A percentile compares a stretch with the other conserved stretches of the same genome.
phyloP scores from a whole-genome alignment of 2,329 filamentous ascomycete species.

The Talaromyces sp. region DNA sequence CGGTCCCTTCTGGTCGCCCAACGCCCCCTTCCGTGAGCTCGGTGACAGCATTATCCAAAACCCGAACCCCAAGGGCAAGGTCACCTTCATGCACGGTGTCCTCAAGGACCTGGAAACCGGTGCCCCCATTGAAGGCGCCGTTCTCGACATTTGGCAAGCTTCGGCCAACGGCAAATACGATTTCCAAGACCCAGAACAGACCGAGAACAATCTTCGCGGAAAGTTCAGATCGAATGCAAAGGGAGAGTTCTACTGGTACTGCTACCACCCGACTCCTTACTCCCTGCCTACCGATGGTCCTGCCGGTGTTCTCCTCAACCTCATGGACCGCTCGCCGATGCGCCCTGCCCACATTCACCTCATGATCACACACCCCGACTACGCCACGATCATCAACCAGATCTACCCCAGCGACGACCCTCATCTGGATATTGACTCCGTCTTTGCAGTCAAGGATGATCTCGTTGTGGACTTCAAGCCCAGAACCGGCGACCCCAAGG shows the following conservation, averaged over 20 bases:
- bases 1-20: constrained; percentile 71
- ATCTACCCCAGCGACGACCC: constrained; percentile 56
- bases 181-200: constrained; percentile 67
- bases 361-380: constrained; percentile 51
- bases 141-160: constrained; percentile 75
- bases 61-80: background rate
- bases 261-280: constrained; percentile 68
- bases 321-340: constrained; percentile 56
- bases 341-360: constrained; percentile 58
- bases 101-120: constrained; percentile 61
- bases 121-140: constrained; percentile 60
- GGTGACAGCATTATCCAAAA: background rate
- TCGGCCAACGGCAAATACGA: constrained; percentile 72
- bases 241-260: constrained; percentile 69
- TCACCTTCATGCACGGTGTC: constrained; percentile 57
- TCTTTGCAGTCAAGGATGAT: constrained; percentile 59
- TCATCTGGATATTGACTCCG: constrained; percentile 53
- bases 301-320: constrained; percentile 47
- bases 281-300: constrained; percentile 62
- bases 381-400: constrained; percentile 54
- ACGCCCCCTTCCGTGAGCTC: constrained; percentile 54
- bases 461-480: constrained; percentile 55
- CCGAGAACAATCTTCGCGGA: constrained; percentile 68
- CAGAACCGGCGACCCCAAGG: constrained; percentile 46
- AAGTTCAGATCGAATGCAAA: constrained; percentile 68